Evolutionary conservation across 495 filamentous ascomycete species (phyloP).

Genomic region (Penicillium canescens): DNA sequence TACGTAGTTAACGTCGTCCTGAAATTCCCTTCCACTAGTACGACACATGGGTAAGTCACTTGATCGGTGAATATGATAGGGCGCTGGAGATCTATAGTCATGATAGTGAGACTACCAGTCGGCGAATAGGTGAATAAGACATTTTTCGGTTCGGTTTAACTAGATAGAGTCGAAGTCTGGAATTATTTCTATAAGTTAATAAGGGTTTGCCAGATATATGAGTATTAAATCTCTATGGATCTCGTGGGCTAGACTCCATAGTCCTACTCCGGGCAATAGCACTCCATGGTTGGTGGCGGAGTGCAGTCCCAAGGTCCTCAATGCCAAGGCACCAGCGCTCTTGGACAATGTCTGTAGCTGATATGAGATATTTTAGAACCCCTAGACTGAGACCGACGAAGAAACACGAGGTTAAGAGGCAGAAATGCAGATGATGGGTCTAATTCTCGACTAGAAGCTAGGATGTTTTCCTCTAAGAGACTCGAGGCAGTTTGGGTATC

Average conservation of each 20-base stretch:
- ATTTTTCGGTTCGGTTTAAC: conserved; percentile 4
- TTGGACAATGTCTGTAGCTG: no score
- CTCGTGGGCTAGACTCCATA: conserved; percentile 44
- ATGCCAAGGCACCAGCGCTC: no score
- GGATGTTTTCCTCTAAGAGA: no score
- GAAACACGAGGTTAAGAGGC: no score
- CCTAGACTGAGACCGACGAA: no score
- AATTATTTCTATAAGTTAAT: neutral
- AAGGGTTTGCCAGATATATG: no score
- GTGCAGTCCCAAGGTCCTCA: no score
- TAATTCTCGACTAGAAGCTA: no score
- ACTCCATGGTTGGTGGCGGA: no score
- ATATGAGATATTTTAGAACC: no score
- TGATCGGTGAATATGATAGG: conserved; percentile 34
- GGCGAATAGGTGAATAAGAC: conserved; percentile 40
- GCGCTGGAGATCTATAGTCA: conserved; percentile 38
- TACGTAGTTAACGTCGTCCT: conserved; percentile 20
- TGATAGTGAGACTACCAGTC: conserved; percentile 48
- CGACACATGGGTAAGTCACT: conserved; percentile 12
- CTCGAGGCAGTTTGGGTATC: no score
- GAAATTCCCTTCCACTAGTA: conserved; percentile 49
- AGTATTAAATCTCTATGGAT: conserved; percentile 34
- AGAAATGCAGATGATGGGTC: no score
- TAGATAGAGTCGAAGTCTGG: conserved; percentile 28
- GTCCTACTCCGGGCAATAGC: conserved; percentile 42